These are phyloP conservation scores for Chenopodium album DNA, from an alignment of 148 eudicot genomes.

Conservation along the genomic window DNA sequence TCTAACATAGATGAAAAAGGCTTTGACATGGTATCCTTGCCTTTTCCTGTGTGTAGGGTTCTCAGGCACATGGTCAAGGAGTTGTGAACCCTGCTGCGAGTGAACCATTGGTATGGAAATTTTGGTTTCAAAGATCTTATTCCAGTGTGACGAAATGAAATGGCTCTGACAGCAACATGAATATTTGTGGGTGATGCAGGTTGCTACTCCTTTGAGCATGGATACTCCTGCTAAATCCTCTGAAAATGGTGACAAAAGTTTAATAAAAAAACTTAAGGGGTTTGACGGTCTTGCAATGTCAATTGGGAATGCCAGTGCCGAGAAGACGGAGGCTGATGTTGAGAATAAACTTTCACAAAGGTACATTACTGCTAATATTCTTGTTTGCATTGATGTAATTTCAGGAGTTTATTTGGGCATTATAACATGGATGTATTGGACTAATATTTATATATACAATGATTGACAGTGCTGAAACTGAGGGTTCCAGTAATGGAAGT, in stretches of 20 bases:
- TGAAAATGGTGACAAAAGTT: slow-evolving; percentile 56
- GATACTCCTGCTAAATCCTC: slow-evolving; percentile 77
- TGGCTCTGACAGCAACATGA: not conserved
- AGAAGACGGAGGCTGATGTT: slow-evolving; percentile 53
- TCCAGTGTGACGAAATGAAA: not conserved
- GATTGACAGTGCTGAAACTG: slow-evolving; percentile 66
- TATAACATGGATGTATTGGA: not conserved
- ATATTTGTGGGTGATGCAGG: slow-evolving; percentile 37
- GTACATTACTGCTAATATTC: slow-evolving; percentile 30
- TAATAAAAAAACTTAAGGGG: slow-evolving; percentile 69
- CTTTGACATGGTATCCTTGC: slow-evolving; percentile 7
- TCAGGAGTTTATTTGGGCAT: not conserved
- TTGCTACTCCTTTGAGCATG: slow-evolving; percentile 54
- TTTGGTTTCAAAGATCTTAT: not conserved
- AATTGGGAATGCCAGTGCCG: slow-evolving; percentile 63
- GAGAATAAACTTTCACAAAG: slow-evolving; percentile 57
- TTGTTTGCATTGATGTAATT: not conserved
- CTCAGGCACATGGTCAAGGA: slow-evolving; percentile 36
- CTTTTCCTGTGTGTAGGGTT: slow-evolving; percentile 28
- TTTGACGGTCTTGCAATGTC: slow-evolving; percentile 94
- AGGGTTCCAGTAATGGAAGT: slow-evolving; percentile 90
- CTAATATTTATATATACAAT: slow-evolving; percentile 2
- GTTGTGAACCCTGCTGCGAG: slow-evolving; percentile 28
- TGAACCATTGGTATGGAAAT: slow-evolving; percentile 29
- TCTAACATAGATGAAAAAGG: not conserved